Evolutionary conservation across 768 basidiomycete species (phyloP).

Genomic region (Solioccasus polychromus): DNA sequence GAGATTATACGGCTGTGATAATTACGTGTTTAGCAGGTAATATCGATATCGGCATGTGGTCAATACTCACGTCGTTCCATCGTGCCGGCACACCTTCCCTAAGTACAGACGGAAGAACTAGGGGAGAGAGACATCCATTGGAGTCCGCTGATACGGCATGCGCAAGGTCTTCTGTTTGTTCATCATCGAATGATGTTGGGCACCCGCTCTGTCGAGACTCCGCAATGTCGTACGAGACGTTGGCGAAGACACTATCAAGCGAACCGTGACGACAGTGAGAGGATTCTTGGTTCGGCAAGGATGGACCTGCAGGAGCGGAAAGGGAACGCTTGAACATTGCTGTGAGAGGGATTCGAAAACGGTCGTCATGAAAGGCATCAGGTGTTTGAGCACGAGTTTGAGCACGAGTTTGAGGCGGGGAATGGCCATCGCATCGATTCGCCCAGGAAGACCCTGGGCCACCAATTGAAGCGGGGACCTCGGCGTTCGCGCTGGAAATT

Average conservation of each 20-base stretch:
- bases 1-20: constrained; percentile 32
- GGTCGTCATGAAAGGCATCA: constrained; percentile 21
- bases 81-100: constrained; percentile 29
- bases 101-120: constrained; percentile 31
- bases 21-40: constrained; percentile 18
- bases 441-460: background rate
- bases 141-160: constrained; percentile 22
- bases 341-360: constrained; percentile 52
- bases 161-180: constrained; percentile 22
- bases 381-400: constrained; percentile 29
- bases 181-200: constrained; percentile 10
- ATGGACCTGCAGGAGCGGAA: constrained; percentile 48
- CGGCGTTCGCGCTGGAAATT: background rate
- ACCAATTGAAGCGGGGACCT: background rate
- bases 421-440: constrained; percentile 3
- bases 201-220: constrained; percentile 17
- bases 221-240: constrained; percentile 29
- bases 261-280: constrained; percentile 23
- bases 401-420: constrained; percentile 20
- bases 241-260: constrained; percentile 29
- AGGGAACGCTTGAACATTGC: constrained; percentile 65
- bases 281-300: constrained; percentile 6
- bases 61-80: constrained; percentile 33
- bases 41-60: constrained; percentile 10
- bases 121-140: constrained; percentile 27